A percentile compares a stretch with the other conserved stretches of the same genome.
Conservation (phyloP, 768 basidiomycete species). For the Hygrocybe punicea region DNA sequence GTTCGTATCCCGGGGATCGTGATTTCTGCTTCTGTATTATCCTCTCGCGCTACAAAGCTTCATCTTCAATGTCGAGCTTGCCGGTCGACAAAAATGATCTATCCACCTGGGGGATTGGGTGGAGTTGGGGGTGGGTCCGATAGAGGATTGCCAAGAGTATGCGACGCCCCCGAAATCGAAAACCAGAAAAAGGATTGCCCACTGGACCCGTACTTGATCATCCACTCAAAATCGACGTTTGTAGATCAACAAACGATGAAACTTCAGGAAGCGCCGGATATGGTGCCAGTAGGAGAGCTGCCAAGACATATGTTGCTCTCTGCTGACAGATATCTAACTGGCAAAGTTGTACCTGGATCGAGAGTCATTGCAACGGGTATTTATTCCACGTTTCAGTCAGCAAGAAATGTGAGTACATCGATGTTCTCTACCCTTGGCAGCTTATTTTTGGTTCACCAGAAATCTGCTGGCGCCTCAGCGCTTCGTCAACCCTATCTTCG, state of each 20-base stretch:
- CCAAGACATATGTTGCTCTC: conserved; percentile 94
- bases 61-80: conserved; percentile 93
- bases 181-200: conserved; percentile 95
- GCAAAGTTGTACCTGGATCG: conserved; percentile 94
- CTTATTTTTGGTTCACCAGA: conserved; percentile 38
- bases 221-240: conserved; percentile 91
- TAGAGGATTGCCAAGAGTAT: conserved; percentile 78
- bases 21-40: conserved; percentile 91
- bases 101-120: conserved; percentile 74
- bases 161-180: conserved; percentile 74
- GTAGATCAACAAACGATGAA: conserved; percentile 96
- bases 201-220: conserved; percentile 90
- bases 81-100: conserved; percentile 71
- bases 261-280: conserved; percentile 97
- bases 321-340: conserved; percentile 86
- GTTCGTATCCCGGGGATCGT: conserved; percentile 97
- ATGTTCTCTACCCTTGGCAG: neutral
- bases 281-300: conserved; percentile 98
- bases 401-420: conserved; percentile 63
- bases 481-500: conserved; percentile 93
- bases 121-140: conserved; percentile 87
- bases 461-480: conserved; percentile 80
- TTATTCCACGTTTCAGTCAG: conserved; percentile 91
- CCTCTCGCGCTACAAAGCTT: conserved; percentile 88
- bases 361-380: conserved; percentile 93